Percentiles rank a stretch among this genome's conserved stretches.
Conservation (phyloP, 352 stramenopile genomes). For the Pythium aquatile region DNA sequence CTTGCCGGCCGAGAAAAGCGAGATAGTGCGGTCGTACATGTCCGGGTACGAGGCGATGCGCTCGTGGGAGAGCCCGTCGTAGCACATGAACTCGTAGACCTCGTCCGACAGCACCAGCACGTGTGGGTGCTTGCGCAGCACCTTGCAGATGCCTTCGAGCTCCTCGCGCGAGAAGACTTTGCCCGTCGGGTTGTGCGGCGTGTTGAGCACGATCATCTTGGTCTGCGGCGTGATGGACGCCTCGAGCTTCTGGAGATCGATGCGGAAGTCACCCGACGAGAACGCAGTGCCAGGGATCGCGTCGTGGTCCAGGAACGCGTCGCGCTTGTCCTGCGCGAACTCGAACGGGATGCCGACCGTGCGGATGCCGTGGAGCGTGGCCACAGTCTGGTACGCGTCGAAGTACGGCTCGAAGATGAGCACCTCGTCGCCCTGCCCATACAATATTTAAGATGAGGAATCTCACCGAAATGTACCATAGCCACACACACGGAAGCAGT, state of each 20-base stretch:
- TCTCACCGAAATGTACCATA: constrained; percentile 1
- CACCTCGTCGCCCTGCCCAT: constrained; percentile 72
- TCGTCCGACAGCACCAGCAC: constrained; percentile 96
- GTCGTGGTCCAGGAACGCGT: constrained; percentile 36
- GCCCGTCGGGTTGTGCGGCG: constrained; percentile 98
- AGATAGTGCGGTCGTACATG: constrained; percentile 88
- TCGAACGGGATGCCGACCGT: constrained; percentile 73
- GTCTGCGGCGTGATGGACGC: constrained; percentile 88
- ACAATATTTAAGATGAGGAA: neutral
- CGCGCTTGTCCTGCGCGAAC: constrained; percentile 44
- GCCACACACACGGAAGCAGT: constrained; percentile 21
- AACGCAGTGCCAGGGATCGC: constrained; percentile 30
- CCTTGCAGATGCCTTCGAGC: constrained; percentile 89
- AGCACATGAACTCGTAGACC: constrained; percentile 98
- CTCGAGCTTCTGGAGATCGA: constrained; percentile 89
- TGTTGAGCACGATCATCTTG: constrained; percentile 97
- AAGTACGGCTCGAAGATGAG: constrained; percentile 91
- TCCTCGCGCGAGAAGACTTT: constrained; percentile 96
- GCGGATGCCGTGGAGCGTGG: constrained; percentile 78
- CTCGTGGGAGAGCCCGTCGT: constrained; percentile 68
- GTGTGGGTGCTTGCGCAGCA: constrained; percentile 84
- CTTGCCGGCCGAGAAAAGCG: constrained; percentile 93
- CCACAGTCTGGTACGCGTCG: constrained; percentile 86
- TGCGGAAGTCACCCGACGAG: constrained; percentile 70
- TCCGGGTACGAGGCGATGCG: constrained; percentile 75